phyloP scores from a whole-genome alignment of 2,329 filamentous ascomycete genomes.

The Ophiognomonia clavigignenti-juglandacearum region DNA sequence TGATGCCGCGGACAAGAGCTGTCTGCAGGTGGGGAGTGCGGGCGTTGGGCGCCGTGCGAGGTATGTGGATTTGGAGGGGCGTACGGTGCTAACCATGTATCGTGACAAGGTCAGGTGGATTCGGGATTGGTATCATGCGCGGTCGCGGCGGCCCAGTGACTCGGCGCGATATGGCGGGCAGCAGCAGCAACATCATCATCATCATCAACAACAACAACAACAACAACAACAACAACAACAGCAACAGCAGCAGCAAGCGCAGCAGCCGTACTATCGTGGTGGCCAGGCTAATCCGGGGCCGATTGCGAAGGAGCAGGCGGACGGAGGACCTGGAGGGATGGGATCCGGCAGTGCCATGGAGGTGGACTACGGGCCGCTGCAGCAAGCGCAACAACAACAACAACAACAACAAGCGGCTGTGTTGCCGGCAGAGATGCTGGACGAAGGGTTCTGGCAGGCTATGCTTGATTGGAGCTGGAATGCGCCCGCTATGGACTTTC shows the following conservation, averaged over 20 bases:
- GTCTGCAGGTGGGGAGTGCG: background rate
- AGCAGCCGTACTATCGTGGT: too few species aligned
- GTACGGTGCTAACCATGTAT: conserved; percentile 26
- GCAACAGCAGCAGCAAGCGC: too few species aligned
- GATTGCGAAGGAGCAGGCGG: background rate
- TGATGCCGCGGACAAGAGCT: conserved; percentile 25
- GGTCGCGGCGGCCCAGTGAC: background rate
- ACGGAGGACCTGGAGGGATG: background rate
- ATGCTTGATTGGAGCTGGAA: conserved; percentile 12
- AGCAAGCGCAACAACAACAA: background rate
- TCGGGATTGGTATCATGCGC: conserved; percentile 30
- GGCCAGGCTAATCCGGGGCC: too few species aligned
- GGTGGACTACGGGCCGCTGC: background rate
- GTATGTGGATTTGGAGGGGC: conserved; percentile 25
- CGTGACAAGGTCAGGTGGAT: conserved; percentile 35
- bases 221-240: too few species aligned
- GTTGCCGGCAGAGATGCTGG: conserved; percentile 8
- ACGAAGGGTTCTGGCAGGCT: conserved; percentile 15
- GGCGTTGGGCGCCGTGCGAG: conserved; percentile 13
- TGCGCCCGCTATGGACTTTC: background rate
- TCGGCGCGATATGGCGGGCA: background rate
- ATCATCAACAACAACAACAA: too few species aligned
- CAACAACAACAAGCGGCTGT: background rate
- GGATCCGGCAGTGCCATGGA: background rate
- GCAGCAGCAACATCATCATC: background rate